Conservation (phyloP, 2,329 filamentous ascomycete genomes). For the Corinectria fuckeliana region DNA sequence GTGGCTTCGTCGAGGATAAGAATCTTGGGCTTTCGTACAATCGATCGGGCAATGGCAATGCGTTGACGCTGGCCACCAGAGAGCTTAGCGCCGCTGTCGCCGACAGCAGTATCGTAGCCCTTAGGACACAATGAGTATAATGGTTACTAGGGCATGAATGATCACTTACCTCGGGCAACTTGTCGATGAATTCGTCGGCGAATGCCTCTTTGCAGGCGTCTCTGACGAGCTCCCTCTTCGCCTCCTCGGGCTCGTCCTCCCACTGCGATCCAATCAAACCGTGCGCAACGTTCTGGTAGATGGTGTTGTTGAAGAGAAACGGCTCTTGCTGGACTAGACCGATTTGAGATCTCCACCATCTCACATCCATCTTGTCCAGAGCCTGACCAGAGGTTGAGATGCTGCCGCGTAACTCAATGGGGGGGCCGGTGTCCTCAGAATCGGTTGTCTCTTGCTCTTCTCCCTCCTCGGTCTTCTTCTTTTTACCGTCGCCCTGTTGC, state of each 20-base stretch:
- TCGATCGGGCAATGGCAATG: constrained; percentile 77
- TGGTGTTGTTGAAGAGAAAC: constrained; percentile 71
- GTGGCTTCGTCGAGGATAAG: constrained; percentile 81
- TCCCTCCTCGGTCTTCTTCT: constrained; percentile 46
- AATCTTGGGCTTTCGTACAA: constrained; percentile 74
- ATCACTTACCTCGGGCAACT: constrained; percentile 59
- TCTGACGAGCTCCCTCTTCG: constrained; percentile 64
- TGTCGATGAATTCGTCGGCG: constrained; percentile 72
- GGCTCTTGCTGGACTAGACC: constrained; percentile 73
- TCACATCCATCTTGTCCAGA: constrained; percentile 65
- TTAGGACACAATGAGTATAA: constrained; percentile 40
- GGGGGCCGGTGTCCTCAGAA: constrained; percentile 48
- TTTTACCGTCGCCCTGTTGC: constrained; percentile 53
- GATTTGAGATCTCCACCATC: constrained; percentile 68
- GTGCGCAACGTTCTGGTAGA: constrained; percentile 67
- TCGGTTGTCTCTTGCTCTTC: constrained; percentile 40
- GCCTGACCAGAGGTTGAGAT: constrained; percentile 61
- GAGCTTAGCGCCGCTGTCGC: constrained; percentile 78
- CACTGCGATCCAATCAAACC: constrained; percentile 61
- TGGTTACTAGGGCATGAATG: not conserved
- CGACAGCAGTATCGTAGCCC: constrained; percentile 76
- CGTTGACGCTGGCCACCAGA: constrained; percentile 88
- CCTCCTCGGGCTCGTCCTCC: constrained; percentile 59
- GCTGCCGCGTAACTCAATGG: constrained; percentile 52
- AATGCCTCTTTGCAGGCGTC: constrained; percentile 72